Base-by-base conservation (phyloP, 306 rosid species). In the Quercus aquifolioides region DNA sequence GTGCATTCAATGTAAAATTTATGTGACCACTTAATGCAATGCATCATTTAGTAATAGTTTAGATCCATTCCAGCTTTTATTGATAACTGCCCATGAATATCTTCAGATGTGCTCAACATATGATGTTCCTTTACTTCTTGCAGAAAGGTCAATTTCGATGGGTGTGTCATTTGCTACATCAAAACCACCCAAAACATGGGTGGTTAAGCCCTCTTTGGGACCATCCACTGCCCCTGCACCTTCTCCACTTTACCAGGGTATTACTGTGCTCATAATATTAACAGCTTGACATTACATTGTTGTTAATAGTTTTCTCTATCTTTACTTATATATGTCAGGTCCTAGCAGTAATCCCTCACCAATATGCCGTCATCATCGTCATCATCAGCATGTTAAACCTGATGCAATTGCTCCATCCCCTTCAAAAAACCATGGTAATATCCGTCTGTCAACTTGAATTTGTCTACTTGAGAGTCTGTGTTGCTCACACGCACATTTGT, bases 401-500 rank as follows among this genome's bases (percentile, higher is more conserved):
- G 83, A 26, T 85, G 76, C 80, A 49, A 57, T 69, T 70, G 88
- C 97, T 78, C 92, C 94, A 20, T 77, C 92, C 57, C 97, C 95
- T 55, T 85, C 91, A 70, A 86, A 85, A 76, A 86, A 77, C 71
- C 90, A 84, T 88, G 97, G 98, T 91, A 85, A 78, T 55, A 63
- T 85, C 21, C 18, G 3, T 55, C 41, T 46, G 79, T 69, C 73
- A 56, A 35, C 55, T 25, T 5, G 33, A 63, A 55, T 54, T 74
- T 67, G 64, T 76, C 80, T 65, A 52, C 75, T 35, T 46, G 41
- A 46, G 52, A 7, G 6, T 63, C 43, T 69, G 13, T 69, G 15
- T 23, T 46, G 14, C 1, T 2, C 14, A 12, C 52, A 46, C 3
- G 15, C 52, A 46, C 15, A 33, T 67, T 6, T 46, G 33, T 71